Conservation (phyloP, 371 early-diverging fungal genomes). For the Batkoa obscura region DNA sequence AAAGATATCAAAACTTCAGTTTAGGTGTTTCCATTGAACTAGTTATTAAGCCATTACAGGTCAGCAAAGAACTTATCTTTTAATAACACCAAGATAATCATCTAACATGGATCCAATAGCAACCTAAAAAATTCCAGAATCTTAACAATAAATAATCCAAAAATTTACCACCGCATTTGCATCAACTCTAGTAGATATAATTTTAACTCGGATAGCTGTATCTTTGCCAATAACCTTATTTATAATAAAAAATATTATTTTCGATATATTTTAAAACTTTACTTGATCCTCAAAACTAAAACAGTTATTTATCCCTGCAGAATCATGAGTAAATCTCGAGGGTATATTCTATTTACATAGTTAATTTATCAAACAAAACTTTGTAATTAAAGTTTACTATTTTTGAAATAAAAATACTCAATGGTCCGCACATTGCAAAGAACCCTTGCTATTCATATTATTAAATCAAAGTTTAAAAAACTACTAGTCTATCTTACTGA, state of each 20-base stretch:
- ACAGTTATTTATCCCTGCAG: constrained; percentile 67
- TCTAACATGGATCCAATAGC: constrained; percentile 93
- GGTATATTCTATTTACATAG: constrained; percentile 53
- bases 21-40: no score
- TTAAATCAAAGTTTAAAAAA: background rate
- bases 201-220: constrained; percentile 69
- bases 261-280: constrained; percentile 2
- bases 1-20: no score
- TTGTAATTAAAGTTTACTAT: constrained; percentile 32
- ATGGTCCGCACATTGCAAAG: constrained; percentile 92
- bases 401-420: constrained; percentile 87
- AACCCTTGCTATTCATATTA: constrained; percentile 64
- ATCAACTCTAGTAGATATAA: constrained; percentile 87
- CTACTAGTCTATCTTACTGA: constrained; percentile 29
- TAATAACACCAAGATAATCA: constrained; percentile 71
- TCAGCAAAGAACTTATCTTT: background rate
- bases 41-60: no score
- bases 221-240: constrained; percentile 68
- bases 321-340: constrained; percentile 69
- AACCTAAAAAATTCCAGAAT: constrained; percentile 22
- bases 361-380: background rate
- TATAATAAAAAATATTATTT: background rate
- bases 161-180: constrained; percentile 75
- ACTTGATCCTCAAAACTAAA: constrained; percentile 72
- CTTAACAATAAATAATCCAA: background rate